Evolutionary conservation across 2,329 filamentous ascomycete species (phyloP), one percentile per base, ranked within the genome.

Genomic region (Pezicula carpinea): DNA sequence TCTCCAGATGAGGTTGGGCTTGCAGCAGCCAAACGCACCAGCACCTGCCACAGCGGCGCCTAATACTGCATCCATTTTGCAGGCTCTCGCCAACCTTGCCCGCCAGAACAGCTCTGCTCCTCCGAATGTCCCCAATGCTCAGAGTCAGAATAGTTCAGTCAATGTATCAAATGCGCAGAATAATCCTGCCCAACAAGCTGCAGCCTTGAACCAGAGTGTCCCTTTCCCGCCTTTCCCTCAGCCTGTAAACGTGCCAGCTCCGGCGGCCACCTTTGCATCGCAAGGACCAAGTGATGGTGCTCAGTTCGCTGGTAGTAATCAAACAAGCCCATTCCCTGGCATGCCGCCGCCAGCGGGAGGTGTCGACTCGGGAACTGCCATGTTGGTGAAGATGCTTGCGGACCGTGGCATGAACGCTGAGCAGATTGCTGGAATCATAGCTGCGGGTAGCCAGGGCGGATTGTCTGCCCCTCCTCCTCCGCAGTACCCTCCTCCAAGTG

Each of bases 1-100:
- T 51, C 39, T 69, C 47, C 59, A 72, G 56, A 72, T 65, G 54
- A 71, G 64, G 39, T 59, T 73, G 23, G 53, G 48, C 19, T 44
- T 54, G 15, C 63, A 57, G 32, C 66, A 54, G 55, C 54, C 51
- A 57, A 62, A 54, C 45, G 61, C 60, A 34, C 56, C 69, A 46
- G 65, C 65, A 44, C 60, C 63, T 43, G 62, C 61, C 40, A 61
- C 68, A 49, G 64, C 62, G 52, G 66, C 75, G 47, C 75, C 73
- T 51, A 84, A 78, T 56, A 79, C 76, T 29, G 76, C 76, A 34
- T 76, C 82, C 55, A 90, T 93, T 58, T 75, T 91, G 67, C 86
- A 87, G 64, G 85, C 85, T 38, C 76, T 93, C 53, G 86, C 87
- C 54, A 88, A 87, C 61, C 86, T 93, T 69, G 86, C 87, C 33